These are phyloP conservation scores for Pseudogymnoascus sp. DNA, from an alignment of 2,329 filamentous ascomycete species.

Conservation along the genomic window DNA sequence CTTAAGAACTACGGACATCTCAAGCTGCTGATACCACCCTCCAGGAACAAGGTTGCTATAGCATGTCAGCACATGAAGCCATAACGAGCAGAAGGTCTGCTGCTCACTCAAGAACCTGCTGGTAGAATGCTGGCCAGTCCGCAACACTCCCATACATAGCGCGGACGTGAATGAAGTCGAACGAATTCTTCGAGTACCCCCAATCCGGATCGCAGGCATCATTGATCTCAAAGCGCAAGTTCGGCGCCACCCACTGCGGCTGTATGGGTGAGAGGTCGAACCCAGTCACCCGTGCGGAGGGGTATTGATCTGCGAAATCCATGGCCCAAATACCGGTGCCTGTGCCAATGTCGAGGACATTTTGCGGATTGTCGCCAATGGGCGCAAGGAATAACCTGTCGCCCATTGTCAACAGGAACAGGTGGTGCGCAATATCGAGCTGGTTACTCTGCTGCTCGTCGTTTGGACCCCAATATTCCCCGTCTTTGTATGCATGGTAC, in stretches of 20 bases:
- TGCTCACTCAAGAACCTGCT: conserved; percentile 41
- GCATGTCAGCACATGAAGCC: conserved; percentile 20
- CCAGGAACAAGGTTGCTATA: conserved; percentile 31
- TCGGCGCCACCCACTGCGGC: conserved; percentile 46
- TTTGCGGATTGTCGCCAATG: conserved; percentile 26
- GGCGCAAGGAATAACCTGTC: conserved; percentile 24
- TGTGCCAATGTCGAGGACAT: conserved; percentile 36
- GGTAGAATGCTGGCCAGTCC: conserved; percentile 49
- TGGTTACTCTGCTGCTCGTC: conserved; percentile 27
- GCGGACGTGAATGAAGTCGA: conserved; percentile 54
- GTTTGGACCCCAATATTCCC: conserved; percentile 30
- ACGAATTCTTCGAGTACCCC: conserved; percentile 38
- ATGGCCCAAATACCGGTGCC: conserved; percentile 40
- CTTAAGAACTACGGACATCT: conserved; percentile 21
- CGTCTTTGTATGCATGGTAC: conserved; percentile 41
- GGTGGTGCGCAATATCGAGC: conserved; percentile 25
- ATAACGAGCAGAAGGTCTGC: neutral
- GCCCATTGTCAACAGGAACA: conserved; percentile 21
- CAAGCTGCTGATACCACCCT: conserved; percentile 30
- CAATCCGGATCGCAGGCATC: conserved; percentile 42
- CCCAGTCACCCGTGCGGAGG: conserved; percentile 26
- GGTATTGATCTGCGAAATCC: conserved; percentile 28
- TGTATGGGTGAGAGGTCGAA: conserved; percentile 31
- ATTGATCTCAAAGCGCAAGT: conserved; percentile 58
- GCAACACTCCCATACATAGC: conserved; percentile 50